Evolutionary conservation across 2,329 filamentous ascomycete species (phyloP).

Genomic region (Paramyrothecium sp.): DNA sequence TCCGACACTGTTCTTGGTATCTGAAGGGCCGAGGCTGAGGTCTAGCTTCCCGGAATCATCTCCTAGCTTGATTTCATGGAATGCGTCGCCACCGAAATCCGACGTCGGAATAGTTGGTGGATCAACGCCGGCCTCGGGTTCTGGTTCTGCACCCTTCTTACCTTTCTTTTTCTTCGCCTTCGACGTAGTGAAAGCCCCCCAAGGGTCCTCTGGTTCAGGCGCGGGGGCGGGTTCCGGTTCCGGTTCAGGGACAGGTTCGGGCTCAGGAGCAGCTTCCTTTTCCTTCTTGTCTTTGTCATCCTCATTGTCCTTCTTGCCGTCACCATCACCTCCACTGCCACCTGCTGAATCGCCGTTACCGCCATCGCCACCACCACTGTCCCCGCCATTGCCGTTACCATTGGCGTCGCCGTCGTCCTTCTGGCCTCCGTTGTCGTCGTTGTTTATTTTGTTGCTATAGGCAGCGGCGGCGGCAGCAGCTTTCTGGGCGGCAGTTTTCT

Average conservation of each 20-base stretch:
- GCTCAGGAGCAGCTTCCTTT: constrained; percentile 32
- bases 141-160: constrained; percentile 18
- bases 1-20: constrained; percentile 46
- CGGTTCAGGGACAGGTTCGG: constrained; percentile 17
- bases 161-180: constrained; percentile 41
- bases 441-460: constrained; percentile 12
- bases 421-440: constrained; percentile 17
- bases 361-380: constrained; percentile 12
- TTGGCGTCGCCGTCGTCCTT: constrained; percentile 12
- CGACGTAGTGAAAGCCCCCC: constrained; percentile 20
- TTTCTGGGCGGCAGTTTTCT: constrained; percentile 51
- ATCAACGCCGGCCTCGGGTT: constrained; percentile 23
- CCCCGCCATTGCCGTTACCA: constrained; percentile 12
- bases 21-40: constrained; percentile 49
- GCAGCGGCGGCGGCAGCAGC: constrained; percentile 12
- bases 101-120: constrained; percentile 23
- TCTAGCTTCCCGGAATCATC: constrained; percentile 60
- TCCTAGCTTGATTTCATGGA: constrained; percentile 67
- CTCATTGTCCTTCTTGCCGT: constrained; percentile 22
- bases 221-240: constrained; percentile 1
- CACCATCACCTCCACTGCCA: constrained; percentile 32
- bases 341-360: constrained; percentile 34
- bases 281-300: constrained; percentile 17
- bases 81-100: constrained; percentile 48
- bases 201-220: constrained; percentile 25